Conservation (phyloP, 169 alveolate species). For the Plasmodium fragile region DNA sequence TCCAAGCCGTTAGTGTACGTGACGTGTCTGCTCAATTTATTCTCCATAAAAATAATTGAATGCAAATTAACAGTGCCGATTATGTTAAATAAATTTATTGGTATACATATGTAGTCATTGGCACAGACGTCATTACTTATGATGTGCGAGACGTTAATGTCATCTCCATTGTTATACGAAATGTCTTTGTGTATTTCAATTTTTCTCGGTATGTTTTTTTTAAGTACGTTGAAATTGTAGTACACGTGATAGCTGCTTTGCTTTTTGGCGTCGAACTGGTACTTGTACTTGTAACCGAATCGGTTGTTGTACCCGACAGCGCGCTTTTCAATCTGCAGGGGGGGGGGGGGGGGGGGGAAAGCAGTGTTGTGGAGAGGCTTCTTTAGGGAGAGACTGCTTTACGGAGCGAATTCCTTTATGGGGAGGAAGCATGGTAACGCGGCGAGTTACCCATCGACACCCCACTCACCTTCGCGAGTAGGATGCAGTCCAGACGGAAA, state of each 20-base stretch:
- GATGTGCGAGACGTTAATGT: conserved; percentile 67
- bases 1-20: conserved; percentile 50
- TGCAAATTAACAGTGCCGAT: conserved; percentile 50
- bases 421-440: background rate
- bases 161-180: conserved; percentile 75
- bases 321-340: conserved; percentile 29
- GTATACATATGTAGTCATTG: conserved; percentile 69
- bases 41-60: conserved; percentile 31
- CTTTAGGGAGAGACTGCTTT: background rate
- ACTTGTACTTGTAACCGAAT: conserved; percentile 63
- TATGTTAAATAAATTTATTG: conserved; percentile 56
- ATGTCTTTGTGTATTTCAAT: conserved; percentile 70
- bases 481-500: conserved; percentile 58
- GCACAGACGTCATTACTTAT: conserved; percentile 52
- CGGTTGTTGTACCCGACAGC: conserved; percentile 57
- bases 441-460: background rate
- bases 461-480: conserved; percentile 42
- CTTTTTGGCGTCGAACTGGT: conserved; percentile 17
- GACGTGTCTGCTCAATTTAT: conserved; percentile 49
- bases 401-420: background rate
- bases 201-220: conserved; percentile 16
- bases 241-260: conserved; percentile 19
- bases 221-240: conserved; percentile 54
- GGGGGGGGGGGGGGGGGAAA: background rate
- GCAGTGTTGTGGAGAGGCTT: background rate